These are phyloP conservation scores for Kuraishia cidri DNA, from an alignment of 805 yeast genomes.

Conservation along the genomic window DNA sequence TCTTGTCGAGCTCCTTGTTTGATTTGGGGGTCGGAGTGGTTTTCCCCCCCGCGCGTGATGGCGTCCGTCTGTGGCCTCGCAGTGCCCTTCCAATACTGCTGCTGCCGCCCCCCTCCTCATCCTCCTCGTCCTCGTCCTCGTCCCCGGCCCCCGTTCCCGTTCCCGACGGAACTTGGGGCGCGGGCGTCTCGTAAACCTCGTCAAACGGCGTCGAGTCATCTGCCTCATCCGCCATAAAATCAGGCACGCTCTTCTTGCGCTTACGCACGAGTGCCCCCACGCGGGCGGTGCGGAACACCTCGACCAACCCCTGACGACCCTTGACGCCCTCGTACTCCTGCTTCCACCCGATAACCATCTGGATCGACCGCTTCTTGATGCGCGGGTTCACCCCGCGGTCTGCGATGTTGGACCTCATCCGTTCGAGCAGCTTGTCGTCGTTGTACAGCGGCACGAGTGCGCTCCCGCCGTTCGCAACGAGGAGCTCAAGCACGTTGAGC, in stretches of 20 bases:
- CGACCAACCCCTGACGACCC: slow-evolving; percentile 39
- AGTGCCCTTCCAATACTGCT: no score
- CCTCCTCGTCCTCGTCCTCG: slow-evolving; percentile 11
- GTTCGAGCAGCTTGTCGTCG: slow-evolving; percentile 60
- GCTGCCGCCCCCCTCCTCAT: no score
- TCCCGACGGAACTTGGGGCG: neutral
- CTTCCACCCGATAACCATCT: slow-evolving; percentile 62
- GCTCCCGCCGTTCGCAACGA: slow-evolving; percentile 46
- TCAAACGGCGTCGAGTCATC: slow-evolving; percentile 28
- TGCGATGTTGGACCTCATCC: slow-evolving; percentile 39
- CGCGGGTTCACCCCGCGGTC: slow-evolving; percentile 26
- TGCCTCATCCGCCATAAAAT: slow-evolving; percentile 45
- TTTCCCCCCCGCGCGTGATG: slow-evolving; percentile 6
- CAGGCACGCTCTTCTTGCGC: slow-evolving; percentile 15
- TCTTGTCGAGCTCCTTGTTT: slow-evolving; percentile 29
- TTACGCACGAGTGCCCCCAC: slow-evolving; percentile 7
- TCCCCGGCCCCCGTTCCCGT: neutral
- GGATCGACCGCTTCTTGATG: slow-evolving; percentile 37
- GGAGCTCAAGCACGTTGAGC: slow-evolving; percentile 42
- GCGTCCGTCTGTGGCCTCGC: no score
- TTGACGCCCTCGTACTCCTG: slow-evolving; percentile 39
- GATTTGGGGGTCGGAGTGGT: slow-evolving; percentile 8
- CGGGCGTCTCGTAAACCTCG: slow-evolving; percentile 14
- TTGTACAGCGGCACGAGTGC: slow-evolving; percentile 41
- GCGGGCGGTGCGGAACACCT: slow-evolving; percentile 36